Conservation (phyloP, 2,329 filamentous ascomycete genomes). For the Aspergillus terreus region DNA sequence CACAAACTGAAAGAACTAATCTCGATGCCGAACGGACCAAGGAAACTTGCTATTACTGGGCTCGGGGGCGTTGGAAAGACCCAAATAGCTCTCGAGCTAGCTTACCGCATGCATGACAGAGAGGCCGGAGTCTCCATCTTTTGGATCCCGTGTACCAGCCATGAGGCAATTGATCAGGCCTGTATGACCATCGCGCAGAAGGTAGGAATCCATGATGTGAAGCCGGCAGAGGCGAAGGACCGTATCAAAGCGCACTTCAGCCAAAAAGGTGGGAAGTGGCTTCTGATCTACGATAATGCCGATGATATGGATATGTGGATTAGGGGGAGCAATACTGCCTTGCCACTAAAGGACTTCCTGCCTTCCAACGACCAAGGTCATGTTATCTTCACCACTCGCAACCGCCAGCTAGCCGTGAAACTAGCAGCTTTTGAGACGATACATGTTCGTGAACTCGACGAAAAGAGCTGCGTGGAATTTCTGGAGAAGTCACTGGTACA, state of each 20-base stretch:
- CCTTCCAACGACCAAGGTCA: constrained; percentile 14
- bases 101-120: constrained; percentile 18
- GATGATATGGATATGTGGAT: constrained; percentile 20
- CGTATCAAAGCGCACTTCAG: constrained; percentile 10
- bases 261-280: constrained; percentile 14
- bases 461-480: background rate
- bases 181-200: constrained; percentile 12
- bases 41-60: constrained; percentile 19
- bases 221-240: constrained; percentile 6
- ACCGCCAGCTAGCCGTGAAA: constrained; percentile 10
- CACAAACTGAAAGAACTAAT: constrained; percentile 4
- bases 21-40: background rate
- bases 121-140: constrained; percentile 19
- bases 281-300: constrained; percentile 25
- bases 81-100: constrained; percentile 23
- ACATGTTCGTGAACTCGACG: background rate
- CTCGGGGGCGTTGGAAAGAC: constrained; percentile 28
- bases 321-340: background rate
- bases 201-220: constrained; percentile 10
- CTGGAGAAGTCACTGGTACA: background rate
- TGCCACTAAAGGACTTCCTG: constrained; percentile 10
- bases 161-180: constrained; percentile 19
- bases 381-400: constrained; percentile 19
- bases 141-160: constrained; percentile 22
- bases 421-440: background rate